Evolutionary conservation across 2,329 filamentous ascomycete species (phyloP).

Genomic region (Tolypocladium paradoxum): DNA sequence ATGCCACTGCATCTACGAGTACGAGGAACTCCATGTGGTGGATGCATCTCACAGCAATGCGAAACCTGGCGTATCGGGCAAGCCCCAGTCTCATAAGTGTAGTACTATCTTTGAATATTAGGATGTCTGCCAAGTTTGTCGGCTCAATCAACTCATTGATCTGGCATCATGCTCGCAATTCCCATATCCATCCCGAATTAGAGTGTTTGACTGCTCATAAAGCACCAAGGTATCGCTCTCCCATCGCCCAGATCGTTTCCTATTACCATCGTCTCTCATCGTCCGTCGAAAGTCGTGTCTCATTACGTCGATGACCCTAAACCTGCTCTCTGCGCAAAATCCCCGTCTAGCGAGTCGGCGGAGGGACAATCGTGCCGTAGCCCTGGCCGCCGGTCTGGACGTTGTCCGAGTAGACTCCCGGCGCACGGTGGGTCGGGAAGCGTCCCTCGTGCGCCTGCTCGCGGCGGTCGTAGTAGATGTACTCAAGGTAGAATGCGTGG

Average conservation of each 20-base stretch:
- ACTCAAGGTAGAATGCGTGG: slow-evolving; percentile 73
- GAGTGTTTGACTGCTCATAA: not conserved
- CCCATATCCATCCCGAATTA: not conserved
- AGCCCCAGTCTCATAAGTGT: not conserved
- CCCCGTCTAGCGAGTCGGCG: slow-evolving; percentile 10
- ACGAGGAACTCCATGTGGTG: not conserved
- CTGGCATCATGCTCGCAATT: not conserved
- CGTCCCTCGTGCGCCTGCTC: slow-evolving; percentile 51
- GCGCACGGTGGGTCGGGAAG: slow-evolving; percentile 42
- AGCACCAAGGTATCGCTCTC: not conserved
- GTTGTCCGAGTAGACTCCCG: slow-evolving; percentile 61
- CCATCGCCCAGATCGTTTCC: not conserved
- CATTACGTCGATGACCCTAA: not conserved
- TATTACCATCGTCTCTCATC: not conserved
- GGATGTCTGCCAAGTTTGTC: not conserved
- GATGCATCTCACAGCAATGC: not conserved
- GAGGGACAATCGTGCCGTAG: slow-evolving; percentile 39
- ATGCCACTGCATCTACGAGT: not conserved
- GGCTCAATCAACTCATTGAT: too few relatives aligned
- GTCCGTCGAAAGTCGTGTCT: not conserved
- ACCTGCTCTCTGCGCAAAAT: not conserved
- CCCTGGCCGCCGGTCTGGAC: slow-evolving; percentile 64
- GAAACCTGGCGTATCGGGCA: not conserved
- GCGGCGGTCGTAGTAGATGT: slow-evolving; percentile 68
- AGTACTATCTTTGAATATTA: too few relatives aligned